phyloP scores from a whole-genome alignment of 2,329 filamentous ascomycete genomes.

The Coleophoma cylindrospora region DNA sequence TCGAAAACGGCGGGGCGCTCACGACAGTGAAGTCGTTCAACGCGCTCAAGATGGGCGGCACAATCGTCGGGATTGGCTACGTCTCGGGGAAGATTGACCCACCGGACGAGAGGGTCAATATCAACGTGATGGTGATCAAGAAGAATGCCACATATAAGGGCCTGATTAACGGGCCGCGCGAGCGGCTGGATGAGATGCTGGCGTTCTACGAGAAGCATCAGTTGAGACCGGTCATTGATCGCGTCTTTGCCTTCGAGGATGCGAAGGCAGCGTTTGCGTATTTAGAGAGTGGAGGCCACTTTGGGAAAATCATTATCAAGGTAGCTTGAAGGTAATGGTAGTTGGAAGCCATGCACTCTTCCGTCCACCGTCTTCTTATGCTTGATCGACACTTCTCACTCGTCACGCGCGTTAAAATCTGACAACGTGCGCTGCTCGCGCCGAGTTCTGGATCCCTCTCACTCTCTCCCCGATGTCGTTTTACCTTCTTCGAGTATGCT shows the following conservation, averaged over 20 bases:
- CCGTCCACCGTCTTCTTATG: too few species aligned
- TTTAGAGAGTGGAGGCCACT: too few species aligned
- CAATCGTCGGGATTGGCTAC: conserved; percentile 43
- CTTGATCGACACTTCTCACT: too few species aligned
- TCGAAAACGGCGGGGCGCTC: conserved; percentile 48
- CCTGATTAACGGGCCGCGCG: neutral
- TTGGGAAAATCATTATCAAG: too few species aligned
- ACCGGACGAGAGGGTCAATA: conserved; percentile 45
- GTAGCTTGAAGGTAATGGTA: too few species aligned
- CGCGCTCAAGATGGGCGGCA: conserved; percentile 44
- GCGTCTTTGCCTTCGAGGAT: neutral
- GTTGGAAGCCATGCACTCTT: too few species aligned
- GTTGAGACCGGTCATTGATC: neutral
- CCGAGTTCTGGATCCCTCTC: too few species aligned
- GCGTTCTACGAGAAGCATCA: neutral
- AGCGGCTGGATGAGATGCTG: neutral
- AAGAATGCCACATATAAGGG: conserved; percentile 11
- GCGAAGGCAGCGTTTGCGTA: neutral
- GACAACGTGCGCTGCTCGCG: too few species aligned
- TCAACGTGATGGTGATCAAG: conserved; percentile 45
- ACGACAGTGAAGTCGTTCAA: conserved; percentile 47
- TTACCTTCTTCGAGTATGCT: too few species aligned
- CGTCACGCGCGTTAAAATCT: too few species aligned
- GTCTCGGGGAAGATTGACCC: conserved; percentile 46
- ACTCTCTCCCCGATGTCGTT: too few species aligned